These are phyloP conservation scores for Aspergillus jensenii DNA, from an alignment of 2,329 filamentous ascomycete genomes.

Conservation along the genomic window DNA sequence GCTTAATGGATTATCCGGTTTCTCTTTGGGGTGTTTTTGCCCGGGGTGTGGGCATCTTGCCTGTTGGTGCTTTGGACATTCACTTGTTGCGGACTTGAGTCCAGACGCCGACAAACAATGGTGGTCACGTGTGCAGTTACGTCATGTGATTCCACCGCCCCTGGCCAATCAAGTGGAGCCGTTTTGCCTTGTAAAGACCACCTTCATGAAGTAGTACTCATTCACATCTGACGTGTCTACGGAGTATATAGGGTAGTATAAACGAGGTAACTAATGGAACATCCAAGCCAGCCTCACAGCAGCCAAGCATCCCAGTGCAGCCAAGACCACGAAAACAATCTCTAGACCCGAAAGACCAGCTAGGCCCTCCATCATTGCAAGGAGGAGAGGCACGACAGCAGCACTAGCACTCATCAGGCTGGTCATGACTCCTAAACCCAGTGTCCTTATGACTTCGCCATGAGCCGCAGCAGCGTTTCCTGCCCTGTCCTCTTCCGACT, in stretches of 20 bases:
- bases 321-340: constrained; percentile 5
- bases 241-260: no score
- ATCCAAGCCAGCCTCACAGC: not conserved
- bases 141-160: not conserved
- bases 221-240: no score
- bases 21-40: constrained; percentile 1
- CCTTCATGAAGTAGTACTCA: no score
- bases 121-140: not conserved
- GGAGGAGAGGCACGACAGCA: not conserved
- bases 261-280: no score
- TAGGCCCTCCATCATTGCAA: not conserved
- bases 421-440: constrained; percentile 8
- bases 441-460: not conserved
- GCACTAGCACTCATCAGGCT: constrained; percentile 7
- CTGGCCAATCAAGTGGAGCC: not conserved
- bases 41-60: constrained; percentile 16
- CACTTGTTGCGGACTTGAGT: no score
- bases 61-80: constrained; percentile 1
- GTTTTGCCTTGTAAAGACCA: not conserved
- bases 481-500: not conserved
- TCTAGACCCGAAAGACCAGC: constrained; percentile 3
- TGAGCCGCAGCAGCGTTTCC: not conserved
- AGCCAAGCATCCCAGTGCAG: not conserved
- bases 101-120: no score
- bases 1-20: not conserved